phyloP scores from a whole-genome alignment of 176 grass and related monocot species.

The Oryza rufipogon region DNA sequence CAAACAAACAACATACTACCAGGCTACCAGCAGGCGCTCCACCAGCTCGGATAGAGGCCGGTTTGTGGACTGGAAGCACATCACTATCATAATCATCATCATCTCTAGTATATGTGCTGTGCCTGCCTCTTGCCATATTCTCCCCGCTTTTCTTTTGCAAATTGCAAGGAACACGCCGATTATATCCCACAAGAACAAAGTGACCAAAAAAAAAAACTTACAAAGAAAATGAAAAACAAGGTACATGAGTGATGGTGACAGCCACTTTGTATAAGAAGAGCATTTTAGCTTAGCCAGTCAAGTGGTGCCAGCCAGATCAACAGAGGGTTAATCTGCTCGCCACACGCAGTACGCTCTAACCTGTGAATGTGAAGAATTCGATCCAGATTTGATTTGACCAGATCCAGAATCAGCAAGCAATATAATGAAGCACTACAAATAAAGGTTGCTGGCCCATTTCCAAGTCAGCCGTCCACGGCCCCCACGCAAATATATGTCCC shows the following conservation, averaged over 20 bases:
- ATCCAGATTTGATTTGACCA: background rate
- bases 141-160: slow-evolving; percentile 23
- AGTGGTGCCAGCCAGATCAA: background rate
- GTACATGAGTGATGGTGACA: slow-evolving; percentile 29
- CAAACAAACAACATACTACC: background rate
- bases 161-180: slow-evolving; percentile 16
- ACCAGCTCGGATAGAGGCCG: background rate
- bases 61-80: background rate
- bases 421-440: background rate
- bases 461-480: slow-evolving; percentile 30
- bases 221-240: background rate
- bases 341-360: background rate
- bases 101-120: background rate
- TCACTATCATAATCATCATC: slow-evolving; percentile 30
- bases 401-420: background rate
- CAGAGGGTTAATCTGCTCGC: background rate
- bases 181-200: slow-evolving; percentile 23
- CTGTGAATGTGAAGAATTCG: background rate
- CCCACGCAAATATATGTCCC: background rate
- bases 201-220: background rate
- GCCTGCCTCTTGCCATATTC: slow-evolving; percentile 30
- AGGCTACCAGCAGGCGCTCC: no score
- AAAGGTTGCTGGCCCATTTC: background rate
- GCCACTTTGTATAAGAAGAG: slow-evolving; percentile 1
- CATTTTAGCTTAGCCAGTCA: background rate